Evolutionary conservation across 768 basidiomycete genomes (phyloP), one percentile per base, ranked within the genome.

Genomic region (Leccinum boreale): DNA sequence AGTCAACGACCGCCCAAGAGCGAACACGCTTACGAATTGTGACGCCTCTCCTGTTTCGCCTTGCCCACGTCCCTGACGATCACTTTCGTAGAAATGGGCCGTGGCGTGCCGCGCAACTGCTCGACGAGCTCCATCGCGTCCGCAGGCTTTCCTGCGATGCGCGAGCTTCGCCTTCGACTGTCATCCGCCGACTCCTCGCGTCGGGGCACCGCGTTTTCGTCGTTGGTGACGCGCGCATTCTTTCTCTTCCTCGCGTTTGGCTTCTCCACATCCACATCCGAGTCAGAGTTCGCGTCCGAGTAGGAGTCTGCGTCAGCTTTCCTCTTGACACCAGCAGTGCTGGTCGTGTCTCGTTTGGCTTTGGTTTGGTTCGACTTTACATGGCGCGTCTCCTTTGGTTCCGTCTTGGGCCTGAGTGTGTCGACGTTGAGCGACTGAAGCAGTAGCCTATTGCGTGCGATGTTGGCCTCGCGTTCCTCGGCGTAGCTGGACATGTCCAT

Each of bases 111-210:
- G 47, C 62, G 69, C 28, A 64, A 67, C 26, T 73, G 75, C 59
- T 85, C 55, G 35, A 58, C 82, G 23, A 70, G 73, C 4, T 2
- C 8, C 3, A 33, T 67, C 78, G 68, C 88, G 86, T 70, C 87
- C 77, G 3, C 68, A 14, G 65, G 71, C 63, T 84, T 87, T 1
- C 84, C 85, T 4, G 78, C 75, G 60, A 85, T 85, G 51, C 91
- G 80, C 46, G 81, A 74, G 67, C 90, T 92, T 52, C 92, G 77
- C n/a, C 91, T 82, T 54, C 78, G 63, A 10, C 75, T 76, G 42
- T 58, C 61, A 2, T 39, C 11, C 1, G 47, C 10, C 5, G 36
- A 24, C 1, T 3, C 52, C 7, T 14, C 53, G 0, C 3, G 28
- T 2, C 8, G 44, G 1, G 64, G 60, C n/a, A 28, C 44, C 52